phyloP scores from a whole-genome alignment of 371 early-diverging fungal genomes.

The Dichotomocladium elegans region DNA sequence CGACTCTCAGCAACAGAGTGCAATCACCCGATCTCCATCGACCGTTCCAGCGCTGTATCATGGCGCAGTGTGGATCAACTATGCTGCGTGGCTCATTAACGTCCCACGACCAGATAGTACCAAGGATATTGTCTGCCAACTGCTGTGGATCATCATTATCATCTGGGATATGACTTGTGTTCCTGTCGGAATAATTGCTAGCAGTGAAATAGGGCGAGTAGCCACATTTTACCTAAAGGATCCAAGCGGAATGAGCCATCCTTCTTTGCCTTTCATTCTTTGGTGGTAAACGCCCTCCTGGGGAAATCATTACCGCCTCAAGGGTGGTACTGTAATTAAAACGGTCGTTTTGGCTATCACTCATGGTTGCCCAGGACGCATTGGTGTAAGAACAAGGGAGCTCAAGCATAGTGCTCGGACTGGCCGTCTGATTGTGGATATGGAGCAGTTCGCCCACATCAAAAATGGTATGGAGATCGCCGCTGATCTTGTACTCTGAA shows the following conservation, averaged over 20 bases:
- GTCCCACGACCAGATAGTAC: conserved; percentile 46
- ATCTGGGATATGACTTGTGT: background rate
- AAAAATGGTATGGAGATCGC: conserved; percentile 22
- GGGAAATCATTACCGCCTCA: conserved; percentile 18
- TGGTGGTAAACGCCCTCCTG: background rate
- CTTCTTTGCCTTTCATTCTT: background rate
- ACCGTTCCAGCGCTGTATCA: conserved; percentile 22
- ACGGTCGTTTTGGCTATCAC: background rate
- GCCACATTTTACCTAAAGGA: conserved; percentile 28
- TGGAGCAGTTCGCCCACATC: background rate
- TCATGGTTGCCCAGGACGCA: conserved; percentile 20
- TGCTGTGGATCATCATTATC: conserved; percentile 5
- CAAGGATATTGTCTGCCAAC: conserved; percentile 23
- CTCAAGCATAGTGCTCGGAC: too few species aligned
- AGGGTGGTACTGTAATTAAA: conserved; percentile 13
- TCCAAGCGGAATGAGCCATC: background rate
- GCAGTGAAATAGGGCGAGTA: conserved; percentile 32
- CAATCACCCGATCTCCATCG: conserved; percentile 34
- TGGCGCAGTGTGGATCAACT: conserved; percentile 18
- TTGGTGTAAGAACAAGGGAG: background rate
- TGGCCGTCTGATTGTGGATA: background rate
- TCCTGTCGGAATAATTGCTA: conserved; percentile 10
- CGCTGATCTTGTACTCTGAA: conserved; percentile 10
- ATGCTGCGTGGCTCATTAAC: conserved; percentile 19
- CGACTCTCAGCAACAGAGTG: conserved; percentile 15